Evolutionary conservation across 305 asterid species (phyloP).

Genomic region (Fraxinus floribunda): DNA sequence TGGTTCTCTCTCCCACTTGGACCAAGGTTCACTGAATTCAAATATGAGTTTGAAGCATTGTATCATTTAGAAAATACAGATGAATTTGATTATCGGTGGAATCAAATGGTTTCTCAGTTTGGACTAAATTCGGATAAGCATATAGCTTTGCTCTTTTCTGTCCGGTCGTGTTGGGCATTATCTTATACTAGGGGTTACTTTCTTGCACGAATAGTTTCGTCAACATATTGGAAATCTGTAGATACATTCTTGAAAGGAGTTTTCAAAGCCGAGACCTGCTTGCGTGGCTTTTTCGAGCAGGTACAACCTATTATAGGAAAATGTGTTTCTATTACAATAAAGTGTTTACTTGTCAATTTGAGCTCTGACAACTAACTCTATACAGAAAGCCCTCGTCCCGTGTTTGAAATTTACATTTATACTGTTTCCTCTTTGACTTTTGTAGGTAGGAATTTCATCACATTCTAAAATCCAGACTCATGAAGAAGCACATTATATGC

Average conservation of each 20-base stretch:
- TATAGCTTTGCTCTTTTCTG: conserved; percentile 49
- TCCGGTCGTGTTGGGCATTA: conserved; percentile 55
- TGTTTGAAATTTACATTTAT: conserved; percentile 9
- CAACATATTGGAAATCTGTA: conserved; percentile 40
- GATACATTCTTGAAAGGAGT: conserved; percentile 39
- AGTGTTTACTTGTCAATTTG: neutral
- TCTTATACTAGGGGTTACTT: conserved; percentile 57
- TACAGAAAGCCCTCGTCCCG: neutral
- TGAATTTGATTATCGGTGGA: conserved; percentile 69
- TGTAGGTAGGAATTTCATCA: conserved; percentile 42
- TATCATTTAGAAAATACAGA: conserved; percentile 46
- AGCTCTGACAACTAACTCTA: neutral
- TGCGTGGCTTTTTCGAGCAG: conserved; percentile 60
- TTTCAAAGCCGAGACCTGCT: conserved; percentile 44
- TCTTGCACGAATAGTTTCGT: conserved; percentile 50
- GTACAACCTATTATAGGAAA: conserved; percentile 26
- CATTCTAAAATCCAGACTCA: conserved; percentile 39
- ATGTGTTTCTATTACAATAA: neutral
- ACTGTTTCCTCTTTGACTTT: conserved; percentile 18
- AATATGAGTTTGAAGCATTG: conserved; percentile 51
- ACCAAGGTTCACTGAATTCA: conserved; percentile 47
- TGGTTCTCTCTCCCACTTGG: conserved; percentile 70
- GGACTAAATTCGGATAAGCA: conserved; percentile 59
- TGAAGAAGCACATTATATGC: conserved; percentile 40
- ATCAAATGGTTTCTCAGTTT: conserved; percentile 49